Evolutionary conservation across 176 grass and related monocot species (phyloP).

Genomic region (Melocanna baccifera): DNA sequence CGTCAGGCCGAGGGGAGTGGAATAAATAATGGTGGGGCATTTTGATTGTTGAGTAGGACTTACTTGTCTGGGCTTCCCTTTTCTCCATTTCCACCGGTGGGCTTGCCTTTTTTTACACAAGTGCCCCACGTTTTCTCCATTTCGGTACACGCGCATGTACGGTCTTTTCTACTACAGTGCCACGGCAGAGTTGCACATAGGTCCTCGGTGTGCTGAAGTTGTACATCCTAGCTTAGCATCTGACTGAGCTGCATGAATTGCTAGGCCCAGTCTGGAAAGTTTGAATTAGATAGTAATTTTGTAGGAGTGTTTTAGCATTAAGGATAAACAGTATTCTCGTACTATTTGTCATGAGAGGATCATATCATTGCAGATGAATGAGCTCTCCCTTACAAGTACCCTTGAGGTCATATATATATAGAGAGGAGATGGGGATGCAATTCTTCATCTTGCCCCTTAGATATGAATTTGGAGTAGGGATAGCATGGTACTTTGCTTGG

Average conservation of each 20-base stretch:
- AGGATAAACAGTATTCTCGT: too few relatives aligned
- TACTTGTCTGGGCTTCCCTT: slow-evolving; percentile 6
- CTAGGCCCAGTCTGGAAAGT: neutral
- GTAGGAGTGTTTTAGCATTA: too few relatives aligned
- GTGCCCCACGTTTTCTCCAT: slow-evolving; percentile 38
- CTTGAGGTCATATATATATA: too few relatives aligned
- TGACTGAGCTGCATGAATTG: neutral
- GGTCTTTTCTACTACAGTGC: neutral
- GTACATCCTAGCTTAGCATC: neutral
- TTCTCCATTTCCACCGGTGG: neutral
- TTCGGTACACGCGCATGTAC: neutral
- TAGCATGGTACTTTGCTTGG: too few relatives aligned
- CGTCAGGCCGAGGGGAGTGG: slow-evolving; percentile 2
- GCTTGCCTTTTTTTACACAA: neutral
- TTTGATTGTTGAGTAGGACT: slow-evolving; percentile 36
- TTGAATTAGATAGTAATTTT: too few relatives aligned
- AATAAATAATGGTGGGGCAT: slow-evolving; percentile 12
- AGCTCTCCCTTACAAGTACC: too few relatives aligned
- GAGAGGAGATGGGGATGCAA: too few relatives aligned
- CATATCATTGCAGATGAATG: too few relatives aligned
- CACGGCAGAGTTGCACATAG: neutral
- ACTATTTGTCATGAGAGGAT: too few relatives aligned
- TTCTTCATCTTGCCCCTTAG: too few relatives aligned
- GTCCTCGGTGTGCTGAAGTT: neutral
- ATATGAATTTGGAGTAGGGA: too few relatives aligned